Evolutionary conservation across 78 protist species (phyloP), one percentile per base, ranked within the genome.

Genomic region (Protostelium mycophagum): DNA sequence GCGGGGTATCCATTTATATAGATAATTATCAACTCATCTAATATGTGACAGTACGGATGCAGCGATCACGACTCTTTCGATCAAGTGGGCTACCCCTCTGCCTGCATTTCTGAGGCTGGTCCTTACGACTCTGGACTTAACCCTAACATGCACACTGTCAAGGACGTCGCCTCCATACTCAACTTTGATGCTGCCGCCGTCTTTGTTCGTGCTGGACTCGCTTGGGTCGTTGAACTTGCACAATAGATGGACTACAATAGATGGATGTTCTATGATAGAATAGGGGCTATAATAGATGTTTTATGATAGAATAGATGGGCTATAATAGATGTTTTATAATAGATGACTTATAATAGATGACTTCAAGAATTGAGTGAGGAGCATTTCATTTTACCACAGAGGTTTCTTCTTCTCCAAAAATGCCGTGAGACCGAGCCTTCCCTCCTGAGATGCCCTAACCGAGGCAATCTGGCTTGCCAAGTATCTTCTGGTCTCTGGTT

Each of bases 381-480:
- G n/a, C n/a, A n/a, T n/a, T n/a, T 83, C 29, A 83, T 83, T 85
- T 85, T 35, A 37, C 86, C 86, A 85, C 5, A 23, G n/a, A 5
- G 86, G 86, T 36, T 85, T 85, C 36, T 36, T 35, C 86, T 85
- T 85, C 37, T 85, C 86, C 16, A 85, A 85, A 16, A 85, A 85
- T 5, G 86, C 86, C 5, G 86, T 25, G 35, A 85, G 37, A 5
- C 86, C 86, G 36, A 37, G 5, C 86, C 16, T 35, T 16, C 86
- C 86, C 37, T 85, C 86, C 36, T 5, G 86, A 25, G 86, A 85
- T 16, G 37, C 86, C 16, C 86, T 35, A 5, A 16, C 63, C 86
- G 36, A 37, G 29, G 86, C 86, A 85, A 85, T 85, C 37, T 85
- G 63, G 5, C 37, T 85, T 16, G 86, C 86, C 5, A 85, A 5